Conservation (phyloP, 2,329 filamentous ascomycete species). For the Monilinia polystroma region DNA sequence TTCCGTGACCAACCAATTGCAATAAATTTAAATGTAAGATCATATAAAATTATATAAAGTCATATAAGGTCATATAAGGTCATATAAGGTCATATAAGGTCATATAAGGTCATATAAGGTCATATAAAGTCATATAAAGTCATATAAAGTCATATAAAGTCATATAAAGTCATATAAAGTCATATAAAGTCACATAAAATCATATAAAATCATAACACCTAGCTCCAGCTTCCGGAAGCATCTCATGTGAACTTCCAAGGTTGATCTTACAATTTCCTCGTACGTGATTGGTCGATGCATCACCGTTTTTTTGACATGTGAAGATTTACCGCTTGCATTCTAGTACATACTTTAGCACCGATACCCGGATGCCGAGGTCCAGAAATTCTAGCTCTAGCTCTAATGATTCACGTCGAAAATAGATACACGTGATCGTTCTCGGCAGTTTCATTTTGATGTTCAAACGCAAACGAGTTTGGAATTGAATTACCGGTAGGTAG, state of each 20-base stretch:
- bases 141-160: no score
- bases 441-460: neutral
- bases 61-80: no score
- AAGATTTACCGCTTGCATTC: slow-evolving; percentile 10
- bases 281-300: slow-evolving; percentile 1
- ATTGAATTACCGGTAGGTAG: no score
- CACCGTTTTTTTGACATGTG: slow-evolving; percentile 15
- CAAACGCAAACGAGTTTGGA: neutral
- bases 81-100: no score
- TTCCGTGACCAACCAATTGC: no score
- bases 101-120: no score
- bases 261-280: slow-evolving; percentile 1
- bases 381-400: no score
- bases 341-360: neutral
- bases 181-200: no score
- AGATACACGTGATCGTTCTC: slow-evolving; percentile 13
- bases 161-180: no score
- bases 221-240: slow-evolving; percentile 5
- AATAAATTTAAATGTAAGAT: no score
- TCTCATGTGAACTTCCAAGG: neutral
- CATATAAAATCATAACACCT: neutral
- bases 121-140: no score
- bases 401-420: neutral
- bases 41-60: no score
- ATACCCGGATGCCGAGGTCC: slow-evolving; percentile 10